Evolutionary conservation across 768 basidiomycete genomes (phyloP), one percentile per base, ranked within the genome.

Genomic region (Multifurca ochricompacta): DNA sequence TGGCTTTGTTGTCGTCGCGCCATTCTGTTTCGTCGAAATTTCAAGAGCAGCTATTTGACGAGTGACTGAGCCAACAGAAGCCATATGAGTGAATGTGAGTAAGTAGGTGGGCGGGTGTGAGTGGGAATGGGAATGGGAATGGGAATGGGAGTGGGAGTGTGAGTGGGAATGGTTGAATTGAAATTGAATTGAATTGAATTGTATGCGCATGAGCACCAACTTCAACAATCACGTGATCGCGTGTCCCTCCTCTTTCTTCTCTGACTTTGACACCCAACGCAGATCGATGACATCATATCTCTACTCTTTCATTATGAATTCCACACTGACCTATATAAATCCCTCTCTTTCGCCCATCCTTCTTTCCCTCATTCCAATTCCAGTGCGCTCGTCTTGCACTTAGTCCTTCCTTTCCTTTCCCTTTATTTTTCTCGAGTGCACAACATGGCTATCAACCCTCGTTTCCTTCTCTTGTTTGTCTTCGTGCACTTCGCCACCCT

Each of bases 1-100:
- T 39, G 65, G 3, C 68, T 70, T 44, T 65, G 62, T 27, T 63
- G 63, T 44, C 65, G 62, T 27, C 63, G 63, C 50, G 65, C 65
- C 19, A 68, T 68, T 67, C 59, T 77, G 79, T 64, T 76, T 76
- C 30, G 73, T 64, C 6, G 78, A 74, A 4, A 87, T 79, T 59
- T 87, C 85, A 28, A 88, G 76, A 1, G 81, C 77, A 40, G 83
- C 77, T 21, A 88, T 80, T 64, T 87, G 85, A 40, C 79, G 76
- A 9, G 84, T 85, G 42, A 87, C 70, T 23, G 74, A 62, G 45
- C 69, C 69, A 31, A 77, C 72, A 3, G 82, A 76, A 23, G 77
- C 72, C 66, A 87, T 74, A 45, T n/a, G n/a, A n/a, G n/a, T n/a
- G n/a, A n/a, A n/a, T n/a, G n/a, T n/a, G n/a, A n/a, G n/a, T n/a